Percentiles rank a stretch among this genome's conserved stretches.
These are phyloP conservation scores for Pichia membranifaciens DNA, from an alignment of 805 yeast genomes.

Conservation along the genomic window DNA sequence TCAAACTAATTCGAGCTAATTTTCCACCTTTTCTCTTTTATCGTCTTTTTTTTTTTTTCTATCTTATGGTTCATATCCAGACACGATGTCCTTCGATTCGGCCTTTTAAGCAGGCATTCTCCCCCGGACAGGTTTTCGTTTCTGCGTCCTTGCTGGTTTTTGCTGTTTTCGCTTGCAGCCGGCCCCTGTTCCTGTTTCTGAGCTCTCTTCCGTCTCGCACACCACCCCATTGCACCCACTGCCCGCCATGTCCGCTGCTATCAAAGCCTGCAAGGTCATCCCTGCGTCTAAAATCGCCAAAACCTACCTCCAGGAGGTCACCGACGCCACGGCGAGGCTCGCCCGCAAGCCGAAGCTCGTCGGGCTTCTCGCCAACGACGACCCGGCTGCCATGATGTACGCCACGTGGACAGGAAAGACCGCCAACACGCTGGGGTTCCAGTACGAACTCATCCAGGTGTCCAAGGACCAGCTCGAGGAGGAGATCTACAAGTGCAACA, in stretches of 20 bases:
- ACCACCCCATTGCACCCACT: background rate
- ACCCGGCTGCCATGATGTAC: conserved; percentile 93
- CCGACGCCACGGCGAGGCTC: conserved; percentile 47
- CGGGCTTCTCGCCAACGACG: conserved; percentile 86
- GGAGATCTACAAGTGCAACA: conserved; percentile 74
- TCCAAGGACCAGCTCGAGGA: conserved; percentile 80
- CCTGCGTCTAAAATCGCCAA: conserved; percentile 87
- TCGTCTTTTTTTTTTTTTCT: too few relatives aligned
- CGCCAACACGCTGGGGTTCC: conserved; percentile 77
- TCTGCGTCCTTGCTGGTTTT: too few relatives aligned
- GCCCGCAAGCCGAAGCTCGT: conserved; percentile 66
- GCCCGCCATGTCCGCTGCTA: conserved; percentile 14
- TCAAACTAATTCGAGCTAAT: background rate
- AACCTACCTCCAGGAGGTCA: conserved; percentile 68
- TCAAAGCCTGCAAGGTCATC: conserved; percentile 66
- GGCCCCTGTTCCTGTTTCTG: background rate
- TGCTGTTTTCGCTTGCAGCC: too few relatives aligned
- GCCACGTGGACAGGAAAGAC: conserved; percentile 96
- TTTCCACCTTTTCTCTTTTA: background rate
- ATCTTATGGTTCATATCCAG: too few relatives aligned
- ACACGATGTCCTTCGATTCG: too few relatives aligned
- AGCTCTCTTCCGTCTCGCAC: background rate
- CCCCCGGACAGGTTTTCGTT: too few relatives aligned
- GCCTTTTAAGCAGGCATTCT: too few relatives aligned
- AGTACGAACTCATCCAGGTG: conserved; percentile 68